These are phyloP conservation scores for Gossypioides kirkii DNA, from an alignment of 345 rosid genomes.

Conservation along the genomic window DNA sequence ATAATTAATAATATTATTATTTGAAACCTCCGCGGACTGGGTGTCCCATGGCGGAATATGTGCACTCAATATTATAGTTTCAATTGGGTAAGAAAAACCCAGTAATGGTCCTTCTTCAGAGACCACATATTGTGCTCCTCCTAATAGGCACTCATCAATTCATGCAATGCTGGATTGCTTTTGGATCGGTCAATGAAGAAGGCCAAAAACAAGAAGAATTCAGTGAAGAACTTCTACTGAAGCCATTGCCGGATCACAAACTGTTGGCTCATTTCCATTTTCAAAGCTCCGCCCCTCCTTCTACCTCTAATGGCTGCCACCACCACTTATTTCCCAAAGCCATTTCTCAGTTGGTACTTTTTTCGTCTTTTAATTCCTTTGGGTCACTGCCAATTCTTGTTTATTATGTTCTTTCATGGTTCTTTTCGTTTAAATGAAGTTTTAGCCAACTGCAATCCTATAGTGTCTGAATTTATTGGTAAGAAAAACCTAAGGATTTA, in stretches of 20 bases:
- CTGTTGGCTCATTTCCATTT: conserved; percentile 85
- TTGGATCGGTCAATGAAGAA: conserved; percentile 34
- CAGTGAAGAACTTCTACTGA: conserved; percentile 63
- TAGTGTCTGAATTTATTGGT: neutral
- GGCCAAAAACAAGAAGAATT: conserved; percentile 48
- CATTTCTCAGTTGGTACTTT: conserved; percentile 79
- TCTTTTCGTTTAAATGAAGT: conserved; percentile 1
- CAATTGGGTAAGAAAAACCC: neutral
- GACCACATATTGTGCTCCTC: conserved; percentile 7
- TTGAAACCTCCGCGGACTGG: neutral
- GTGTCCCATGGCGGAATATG: neutral
- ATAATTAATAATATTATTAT: too few species aligned
- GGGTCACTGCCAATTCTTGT: neutral
- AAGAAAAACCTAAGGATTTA: neutral
- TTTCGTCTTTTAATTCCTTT: neutral
- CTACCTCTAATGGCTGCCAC: conserved; percentile 68
- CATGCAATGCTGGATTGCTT: conserved; percentile 12
- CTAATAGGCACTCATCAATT: conserved; percentile 18
- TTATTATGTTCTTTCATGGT: neutral
- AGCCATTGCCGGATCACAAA: conserved; percentile 82
- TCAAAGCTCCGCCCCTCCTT: conserved; percentile 54
- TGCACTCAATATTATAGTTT: neutral
- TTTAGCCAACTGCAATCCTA: neutral
- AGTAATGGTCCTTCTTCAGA: conserved; percentile 29
- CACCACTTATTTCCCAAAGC: conserved; percentile 97